Evolutionary conservation across 1,284 basidiomycete genomes (phyloP).

Genomic region (Xerocomus cyaneibrunnescens): DNA sequence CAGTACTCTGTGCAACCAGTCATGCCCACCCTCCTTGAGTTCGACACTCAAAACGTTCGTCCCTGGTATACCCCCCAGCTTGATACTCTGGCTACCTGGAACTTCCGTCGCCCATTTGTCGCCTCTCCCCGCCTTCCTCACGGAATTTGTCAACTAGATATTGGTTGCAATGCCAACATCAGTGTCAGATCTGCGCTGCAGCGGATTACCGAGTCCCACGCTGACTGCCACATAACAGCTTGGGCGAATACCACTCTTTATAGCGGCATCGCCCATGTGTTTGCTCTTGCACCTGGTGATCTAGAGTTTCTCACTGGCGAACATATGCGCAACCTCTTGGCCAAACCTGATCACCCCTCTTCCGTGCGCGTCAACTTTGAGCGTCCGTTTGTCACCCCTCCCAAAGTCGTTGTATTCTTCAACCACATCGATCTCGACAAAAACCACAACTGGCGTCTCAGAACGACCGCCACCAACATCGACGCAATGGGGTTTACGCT

Average conservation of each 20-base stretch:
- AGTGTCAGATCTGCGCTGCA: slow-evolving; percentile 9
- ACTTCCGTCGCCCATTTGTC: slow-evolving; percentile 16
- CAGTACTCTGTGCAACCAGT: too few species aligned
- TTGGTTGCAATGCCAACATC: slow-evolving; percentile 7
- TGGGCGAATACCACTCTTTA: slow-evolving; percentile 12
- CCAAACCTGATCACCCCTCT: not conserved
- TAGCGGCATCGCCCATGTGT: not conserved
- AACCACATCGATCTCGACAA: slow-evolving; percentile 20
- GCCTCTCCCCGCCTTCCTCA: slow-evolving; percentile 19
- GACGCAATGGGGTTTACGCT: slow-evolving; percentile 21
- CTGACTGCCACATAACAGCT: slow-evolving; percentile 14
- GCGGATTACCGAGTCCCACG: slow-evolving; percentile 9
- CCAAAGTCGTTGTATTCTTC: slow-evolving; percentile 23
- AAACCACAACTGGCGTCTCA: slow-evolving; percentile 12
- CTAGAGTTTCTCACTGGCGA: slow-evolving; percentile 27
- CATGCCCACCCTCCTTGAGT: slow-evolving; percentile 20
- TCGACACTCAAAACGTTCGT: slow-evolving; percentile 11
- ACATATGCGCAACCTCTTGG: not conserved
- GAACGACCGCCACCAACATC: slow-evolving; percentile 8
- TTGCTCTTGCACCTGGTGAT: slow-evolving; percentile 17
- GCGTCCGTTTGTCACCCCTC: slow-evolving; percentile 24
- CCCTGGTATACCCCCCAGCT: not conserved
- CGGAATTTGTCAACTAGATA: slow-evolving; percentile 16
- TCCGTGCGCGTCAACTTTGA: slow-evolving; percentile 17
- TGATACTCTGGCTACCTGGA: slow-evolving; percentile 11